Base-by-base conservation (phyloP, 352 stramenopile species). In the Aphanomyces invadans region DNA sequence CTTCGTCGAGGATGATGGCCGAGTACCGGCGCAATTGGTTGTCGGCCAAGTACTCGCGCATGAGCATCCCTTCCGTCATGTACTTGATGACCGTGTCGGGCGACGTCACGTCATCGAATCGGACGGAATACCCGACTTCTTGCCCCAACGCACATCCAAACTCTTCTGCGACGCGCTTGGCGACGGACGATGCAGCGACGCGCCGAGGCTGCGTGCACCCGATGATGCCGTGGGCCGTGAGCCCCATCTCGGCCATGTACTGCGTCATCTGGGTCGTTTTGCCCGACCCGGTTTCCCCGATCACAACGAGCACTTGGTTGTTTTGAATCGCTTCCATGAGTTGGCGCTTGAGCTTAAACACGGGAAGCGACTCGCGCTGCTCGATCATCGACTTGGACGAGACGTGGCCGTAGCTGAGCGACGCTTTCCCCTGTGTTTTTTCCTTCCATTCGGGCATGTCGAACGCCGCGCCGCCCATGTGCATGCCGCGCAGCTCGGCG, bases 211-310 rank as follows among this genome's bases (percentile, higher is more conserved):
- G 97, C 19, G 97, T 99, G 70, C 96, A 99, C 0, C 97, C 88
- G 61, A 99, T 98, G 19, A 98, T 97, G 2, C 87, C 94, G 28
- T 88, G 92, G n/a, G 93, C 96, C n/a, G 92, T 97, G 1, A 98
- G 75, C 0, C 96, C 97, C 76, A 98, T 92, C 76, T 99, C 97
- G 15, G 90, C 92, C 83, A 99, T 96, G 75, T 99, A 99, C 74
- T 99, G 97, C 3, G 97, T 99, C 93, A 99, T 98, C 74, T 99
- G 97, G 3, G 97, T 99, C 3, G 97, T 99, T 74, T 99, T 99
- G 38, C 97, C 97, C 0, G 80, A 97, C 2, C 97, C 97, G 0
- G 97, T 99, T 71, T 99, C 97, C 53, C 97, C 97, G 63, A 99
- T 99, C 4, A 99, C 97, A 1, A 99, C 95, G 5, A 99, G 75